phyloP scores from a whole-genome alignment of 2,329 filamentous ascomycete species.

The Phialophora tarda region DNA sequence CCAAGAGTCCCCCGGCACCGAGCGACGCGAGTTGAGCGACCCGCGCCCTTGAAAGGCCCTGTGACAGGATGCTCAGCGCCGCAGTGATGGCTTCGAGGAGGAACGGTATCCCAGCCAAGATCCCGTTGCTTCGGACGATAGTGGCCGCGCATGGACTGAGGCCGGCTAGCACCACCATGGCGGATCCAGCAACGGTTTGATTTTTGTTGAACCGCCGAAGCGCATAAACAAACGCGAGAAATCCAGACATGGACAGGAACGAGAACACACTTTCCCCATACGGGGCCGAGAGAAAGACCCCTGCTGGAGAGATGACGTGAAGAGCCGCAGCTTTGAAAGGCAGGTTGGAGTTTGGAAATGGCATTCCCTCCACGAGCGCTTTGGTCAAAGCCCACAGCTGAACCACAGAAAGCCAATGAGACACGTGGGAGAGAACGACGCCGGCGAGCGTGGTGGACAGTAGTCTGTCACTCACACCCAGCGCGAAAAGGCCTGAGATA shows the following conservation, averaged over 20 bases:
- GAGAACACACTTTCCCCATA: conserved; percentile 84
- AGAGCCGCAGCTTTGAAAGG: conserved; percentile 73
- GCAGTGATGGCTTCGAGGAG: conserved; percentile 63
- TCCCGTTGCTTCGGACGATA: conserved; percentile 80
- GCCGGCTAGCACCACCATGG: conserved; percentile 56
- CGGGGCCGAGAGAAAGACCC: conserved; percentile 85
- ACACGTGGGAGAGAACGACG: conserved; percentile 70
- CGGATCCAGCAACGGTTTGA: conserved; percentile 50
- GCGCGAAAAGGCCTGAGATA: conserved; percentile 8
- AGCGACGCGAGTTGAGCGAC: conserved; percentile 63
- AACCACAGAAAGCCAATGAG: conserved; percentile 77
- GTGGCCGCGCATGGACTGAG: conserved; percentile 61
- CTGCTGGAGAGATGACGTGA: conserved; percentile 84
- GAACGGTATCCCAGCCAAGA: conserved; percentile 80
- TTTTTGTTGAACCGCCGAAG: conserved; percentile 43
- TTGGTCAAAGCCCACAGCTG: conserved; percentile 57
- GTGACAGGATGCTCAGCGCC: conserved; percentile 51
- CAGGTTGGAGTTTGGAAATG: conserved; percentile 49
- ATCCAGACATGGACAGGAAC: conserved; percentile 75
- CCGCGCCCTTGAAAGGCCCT: conserved; percentile 46
- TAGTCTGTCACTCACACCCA: neutral
- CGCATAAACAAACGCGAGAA: conserved; percentile 67
- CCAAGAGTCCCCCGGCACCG: conserved; percentile 68
- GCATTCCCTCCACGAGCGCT: conserved; percentile 37
- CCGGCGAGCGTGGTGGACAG: conserved; percentile 57